Evolutionary conservation across 179 eudicot species (phyloP), one percentile per base, ranked within the genome.

Genomic region (Heliamphora ciliata): DNA sequence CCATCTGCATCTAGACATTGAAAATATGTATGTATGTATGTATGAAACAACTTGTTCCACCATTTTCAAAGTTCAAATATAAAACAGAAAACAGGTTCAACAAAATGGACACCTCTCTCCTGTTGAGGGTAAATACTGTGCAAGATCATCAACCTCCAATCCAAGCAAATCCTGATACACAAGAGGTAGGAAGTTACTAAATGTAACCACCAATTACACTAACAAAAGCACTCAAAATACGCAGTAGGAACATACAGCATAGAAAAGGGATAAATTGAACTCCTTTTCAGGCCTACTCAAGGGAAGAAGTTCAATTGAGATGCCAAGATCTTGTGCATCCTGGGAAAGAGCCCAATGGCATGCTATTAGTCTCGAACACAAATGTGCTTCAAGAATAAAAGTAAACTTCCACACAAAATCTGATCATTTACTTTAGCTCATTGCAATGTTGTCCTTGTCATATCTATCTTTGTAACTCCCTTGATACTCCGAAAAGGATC

Each of bases 281-380:
- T 96, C 90, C 65, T 79, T 87, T 77, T 90, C 88, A 81, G 89
- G 87, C 78, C 83, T 88, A 79, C 90, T 91, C 79, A 96, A 86
- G 58, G 99, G 99, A 50, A 94, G 94, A 82, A 96, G 93, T 86
- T 94, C 97, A 59, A 96, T 93, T 44, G 91, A 88, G 84, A 96
- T 94, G 83, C 98, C 98, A 80, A 96, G 98, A 88, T 96, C 99
- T 89, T 93, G 97, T 64, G 98, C 99, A 89, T 96, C 99, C 99
- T 96, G 90, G 54, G 82, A 84, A 82, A 77, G 58, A 50, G 61
- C 78, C 82, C 56, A 54, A 83, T 7, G 55, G 50, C 67, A 15
- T 51, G 70, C 77, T 48, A 48, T 72, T 2, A 85, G 51, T 65
- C 44, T 64, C 58, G 4, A 63, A 46, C 4, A 74, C 4, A 1